Percentiles rank a stretch among this genome's conserved stretches.
phyloP scores from a whole-genome alignment of 1,139 yeast species.

The Pichia kudriavzevii region DNA sequence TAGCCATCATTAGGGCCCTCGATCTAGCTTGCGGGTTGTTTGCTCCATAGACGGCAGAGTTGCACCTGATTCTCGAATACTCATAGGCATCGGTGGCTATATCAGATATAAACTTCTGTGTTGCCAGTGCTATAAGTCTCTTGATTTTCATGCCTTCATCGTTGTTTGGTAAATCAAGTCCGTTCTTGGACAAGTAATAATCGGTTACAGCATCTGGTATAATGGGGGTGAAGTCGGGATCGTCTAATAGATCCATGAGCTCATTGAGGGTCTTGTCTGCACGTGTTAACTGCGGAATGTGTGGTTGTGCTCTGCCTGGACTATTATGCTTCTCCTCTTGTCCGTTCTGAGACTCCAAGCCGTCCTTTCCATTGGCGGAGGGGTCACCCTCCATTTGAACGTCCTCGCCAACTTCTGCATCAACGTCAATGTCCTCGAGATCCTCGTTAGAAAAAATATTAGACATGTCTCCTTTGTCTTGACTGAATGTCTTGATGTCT shows the following conservation, averaged over 20 bases:
- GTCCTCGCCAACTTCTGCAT: slow-evolving; percentile 5
- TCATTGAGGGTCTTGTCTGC: slow-evolving; percentile 86
- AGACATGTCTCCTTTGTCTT: background rate
- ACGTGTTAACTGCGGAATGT: slow-evolving; percentile 56
- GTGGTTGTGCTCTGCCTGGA: slow-evolving; percentile 28
- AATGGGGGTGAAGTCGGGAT: slow-evolving; percentile 89
- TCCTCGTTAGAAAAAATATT: slow-evolving; percentile 1
- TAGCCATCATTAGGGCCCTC: slow-evolving; percentile 54
- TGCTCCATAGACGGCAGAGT: slow-evolving; percentile 75
- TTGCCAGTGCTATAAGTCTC: slow-evolving; percentile 82
- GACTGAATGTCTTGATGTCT: slow-evolving; percentile 1
- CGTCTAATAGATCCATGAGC: slow-evolving; percentile 81
- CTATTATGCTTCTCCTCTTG: slow-evolving; percentile 1
- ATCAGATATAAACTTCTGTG: slow-evolving; percentile 91
- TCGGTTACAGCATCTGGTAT: slow-evolving; percentile 98
- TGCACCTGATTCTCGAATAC: slow-evolving; percentile 80
- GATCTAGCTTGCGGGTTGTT: slow-evolving; percentile 85
- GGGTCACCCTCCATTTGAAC: background rate
- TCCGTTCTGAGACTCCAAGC: background rate
- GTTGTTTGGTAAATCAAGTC: slow-evolving; percentile 70
- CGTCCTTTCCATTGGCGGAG: too few species aligned
- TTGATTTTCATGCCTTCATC: slow-evolving; percentile 49
- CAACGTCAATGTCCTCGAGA: slow-evolving; percentile 5
- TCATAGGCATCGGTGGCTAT: slow-evolving; percentile 97
- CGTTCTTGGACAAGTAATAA: slow-evolving; percentile 81